Evolutionary conservation across 2,329 filamentous ascomycete species (phyloP).

Genomic region (Chaetothyriales sp.): DNA sequence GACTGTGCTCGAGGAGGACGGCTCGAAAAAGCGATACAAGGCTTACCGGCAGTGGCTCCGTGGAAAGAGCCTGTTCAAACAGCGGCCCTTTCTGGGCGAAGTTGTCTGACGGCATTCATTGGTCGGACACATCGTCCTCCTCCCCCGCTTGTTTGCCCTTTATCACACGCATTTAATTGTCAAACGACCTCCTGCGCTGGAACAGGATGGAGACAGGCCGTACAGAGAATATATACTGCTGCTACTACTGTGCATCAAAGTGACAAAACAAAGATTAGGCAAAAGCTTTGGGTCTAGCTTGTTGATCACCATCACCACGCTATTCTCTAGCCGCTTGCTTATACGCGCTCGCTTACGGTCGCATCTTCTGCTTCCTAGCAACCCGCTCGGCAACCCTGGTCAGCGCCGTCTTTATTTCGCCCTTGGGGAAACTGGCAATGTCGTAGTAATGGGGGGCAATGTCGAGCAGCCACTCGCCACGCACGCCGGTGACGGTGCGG

Average conservation of each 20-base stretch:
- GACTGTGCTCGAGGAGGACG: slow-evolving; percentile 76
- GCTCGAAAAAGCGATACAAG: slow-evolving; percentile 88
- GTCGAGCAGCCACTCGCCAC: slow-evolving; percentile 90
- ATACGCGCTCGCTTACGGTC: slow-evolving; percentile 1
- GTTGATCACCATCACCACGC: no score
- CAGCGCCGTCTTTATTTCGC: slow-evolving; percentile 63
- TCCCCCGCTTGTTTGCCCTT: no score
- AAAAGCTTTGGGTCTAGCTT: no score
- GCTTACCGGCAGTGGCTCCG: slow-evolving; percentile 89
- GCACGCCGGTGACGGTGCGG: slow-evolving; percentile 78
- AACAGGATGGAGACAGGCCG: no score
- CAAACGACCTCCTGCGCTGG: no score
- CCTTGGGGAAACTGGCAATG: slow-evolving; percentile 63
- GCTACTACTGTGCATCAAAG: no score
- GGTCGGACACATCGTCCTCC: no score
- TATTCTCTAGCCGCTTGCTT: no score
- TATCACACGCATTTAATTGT: no score
- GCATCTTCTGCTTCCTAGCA: slow-evolving; percentile 40
- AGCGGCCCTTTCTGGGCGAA: slow-evolving; percentile 39
- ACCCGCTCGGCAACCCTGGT: slow-evolving; percentile 42
- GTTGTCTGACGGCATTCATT: background rate
- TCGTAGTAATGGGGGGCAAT: slow-evolving; percentile 92
- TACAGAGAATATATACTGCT: no score
- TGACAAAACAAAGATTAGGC: no score
- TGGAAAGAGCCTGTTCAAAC: slow-evolving; percentile 93